These are phyloP conservation scores for Periglandula ipomoeae DNA, from an alignment of 2,329 filamentous ascomycete genomes.

Conservation along the genomic window DNA sequence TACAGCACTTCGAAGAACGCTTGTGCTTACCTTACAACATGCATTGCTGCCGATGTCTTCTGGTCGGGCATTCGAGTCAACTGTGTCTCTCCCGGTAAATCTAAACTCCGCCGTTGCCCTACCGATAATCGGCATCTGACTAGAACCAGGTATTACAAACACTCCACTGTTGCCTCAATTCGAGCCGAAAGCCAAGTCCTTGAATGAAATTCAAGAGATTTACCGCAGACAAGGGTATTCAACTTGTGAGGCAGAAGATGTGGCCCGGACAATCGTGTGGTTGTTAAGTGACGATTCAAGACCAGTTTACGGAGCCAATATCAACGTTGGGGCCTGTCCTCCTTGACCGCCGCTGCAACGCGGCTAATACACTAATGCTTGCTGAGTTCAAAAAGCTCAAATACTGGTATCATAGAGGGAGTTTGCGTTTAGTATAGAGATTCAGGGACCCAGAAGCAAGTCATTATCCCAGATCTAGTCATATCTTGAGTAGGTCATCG, in stretches of 20 bases:
- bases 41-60: constrained; percentile 3
- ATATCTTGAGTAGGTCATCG: too few species aligned
- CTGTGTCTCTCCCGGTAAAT: constrained; percentile 1
- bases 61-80: background rate
- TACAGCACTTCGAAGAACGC: constrained; percentile 3
- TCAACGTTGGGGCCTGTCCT: background rate
- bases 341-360: background rate
- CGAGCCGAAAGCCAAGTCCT: background rate
- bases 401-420: too few species aligned
- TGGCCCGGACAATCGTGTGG: constrained; percentile 3
- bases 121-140: background rate
- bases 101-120: background rate
- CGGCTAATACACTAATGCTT: too few species aligned
- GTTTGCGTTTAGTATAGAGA: too few species aligned
- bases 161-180: background rate
- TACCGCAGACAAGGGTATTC: background rate
- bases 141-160: background rate
- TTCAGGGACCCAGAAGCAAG: too few species aligned
- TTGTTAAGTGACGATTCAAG: background rate
- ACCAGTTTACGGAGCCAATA: constrained; percentile 3
- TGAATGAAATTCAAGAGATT: background rate
- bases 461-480: too few species aligned
- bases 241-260: background rate
- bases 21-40: constrained; percentile 2
- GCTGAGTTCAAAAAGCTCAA: too few species aligned